Evolutionary conservation across 495 filamentous ascomycete genomes (phyloP), one percentile per base, ranked within the genome.

Genomic region (Viridothelium virens): DNA sequence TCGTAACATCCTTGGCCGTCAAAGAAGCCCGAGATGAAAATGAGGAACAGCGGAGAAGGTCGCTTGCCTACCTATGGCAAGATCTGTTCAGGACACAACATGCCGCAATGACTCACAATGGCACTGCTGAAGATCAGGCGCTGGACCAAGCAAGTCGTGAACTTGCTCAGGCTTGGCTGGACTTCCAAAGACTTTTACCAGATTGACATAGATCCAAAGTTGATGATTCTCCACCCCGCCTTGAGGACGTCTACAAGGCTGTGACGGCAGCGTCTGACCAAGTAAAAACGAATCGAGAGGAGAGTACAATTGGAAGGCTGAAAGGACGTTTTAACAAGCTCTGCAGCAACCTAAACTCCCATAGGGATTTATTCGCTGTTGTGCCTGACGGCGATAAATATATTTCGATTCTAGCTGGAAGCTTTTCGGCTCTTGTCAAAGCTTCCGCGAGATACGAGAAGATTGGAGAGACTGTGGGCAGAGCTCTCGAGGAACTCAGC

Each of bases 81-180:
- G 48, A 53, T 53, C 48, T 53, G 11, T 53, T 53, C 48, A 53
- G 18, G 18, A 53, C 48, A 18, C 48, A 53, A n/a, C 10, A 53
- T 5, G 48, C n/a, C 18, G 48, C 12, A 18, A 53, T 25, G 5
- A 25, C 18, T 53, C 48, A 53, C 48, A 53, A 16, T 53, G 48
- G 48, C 9, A 53, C 48, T 18, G 11, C 18, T 5, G 48, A 53
- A 53, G 48, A 53, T 25, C 48, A n/a, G 5, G 48, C 48, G 48
- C 48, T 53, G 48, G 48, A 53, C 48, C 11, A 53, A 53, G 48
- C 48, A 25, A 53, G 48, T n/a, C 48, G 48, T 53, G 48, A 53
- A 18, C 48, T 53, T 18, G 48, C 48, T 18, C 48, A 53, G 18
- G 48, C 48, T 5, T 53, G 48, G 48, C n/a, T 53, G 48, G 18